Conservation (phyloP, 306 rosid species). For the Vicia villosa region DNA sequence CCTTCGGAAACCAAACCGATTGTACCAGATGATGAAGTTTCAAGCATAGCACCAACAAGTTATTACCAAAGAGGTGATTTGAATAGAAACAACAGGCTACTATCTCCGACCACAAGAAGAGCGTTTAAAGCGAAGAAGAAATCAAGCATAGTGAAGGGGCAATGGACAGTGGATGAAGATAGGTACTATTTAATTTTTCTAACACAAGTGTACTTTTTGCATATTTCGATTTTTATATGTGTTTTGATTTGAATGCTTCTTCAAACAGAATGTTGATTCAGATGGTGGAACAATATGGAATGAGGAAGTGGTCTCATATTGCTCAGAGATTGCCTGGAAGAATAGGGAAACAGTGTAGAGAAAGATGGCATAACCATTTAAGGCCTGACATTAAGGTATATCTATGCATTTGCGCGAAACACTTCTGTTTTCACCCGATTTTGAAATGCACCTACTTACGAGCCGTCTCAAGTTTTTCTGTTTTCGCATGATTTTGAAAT, state of each 20-base stretch:
- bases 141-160: slow-evolving; percentile 74
- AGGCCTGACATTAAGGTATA: slow-evolving; percentile 96
- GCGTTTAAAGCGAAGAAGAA: slow-evolving; percentile 57
- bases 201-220: not conserved
- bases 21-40: slow-evolving; percentile 71
- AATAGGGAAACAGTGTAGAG: slow-evolving; percentile 95
- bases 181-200: slow-evolving; percentile 47
- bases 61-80: slow-evolving; percentile 45
- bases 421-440: no score
- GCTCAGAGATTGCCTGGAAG: slow-evolving; percentile 91
- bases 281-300: slow-evolving; percentile 77
- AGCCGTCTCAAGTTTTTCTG: no score
- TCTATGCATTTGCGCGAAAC: no score
- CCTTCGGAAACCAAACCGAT: slow-evolving; percentile 50
- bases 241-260: slow-evolving; percentile 27
- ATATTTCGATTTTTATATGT: not conserved
- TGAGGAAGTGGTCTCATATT: slow-evolving; percentile 93
- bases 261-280: slow-evolving; percentile 68
- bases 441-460: no score
- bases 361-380: slow-evolving; percentile 97
- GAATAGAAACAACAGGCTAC: slow-evolving; percentile 41
- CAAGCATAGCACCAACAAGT: slow-evolving; percentile 57
- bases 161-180: slow-evolving; percentile 90
- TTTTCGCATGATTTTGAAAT: no score
- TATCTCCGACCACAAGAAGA: slow-evolving; percentile 44